Evolutionary conservation across 2,329 filamentous ascomycete species (phyloP).

Genomic region (Epichloe coenophiala): DNA sequence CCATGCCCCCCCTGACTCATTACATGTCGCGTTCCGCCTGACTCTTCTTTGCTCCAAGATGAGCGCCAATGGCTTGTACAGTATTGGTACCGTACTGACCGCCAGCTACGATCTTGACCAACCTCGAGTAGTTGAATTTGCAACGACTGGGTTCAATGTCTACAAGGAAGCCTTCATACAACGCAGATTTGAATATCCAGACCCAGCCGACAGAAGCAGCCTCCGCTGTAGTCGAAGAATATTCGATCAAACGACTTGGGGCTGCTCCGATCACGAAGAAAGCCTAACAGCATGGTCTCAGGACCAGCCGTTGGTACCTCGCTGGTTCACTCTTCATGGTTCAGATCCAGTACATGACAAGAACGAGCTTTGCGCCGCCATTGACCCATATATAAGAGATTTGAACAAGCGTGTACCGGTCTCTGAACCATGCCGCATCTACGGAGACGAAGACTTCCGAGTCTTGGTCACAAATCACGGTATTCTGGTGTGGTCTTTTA

Average conservation of each 20-base stretch:
- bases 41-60: slow-evolving; percentile 1
- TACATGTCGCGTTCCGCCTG: not conserved
- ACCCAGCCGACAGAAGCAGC: not conserved
- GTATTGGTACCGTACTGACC: not conserved
- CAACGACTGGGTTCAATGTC: slow-evolving; percentile 1
- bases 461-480: not conserved
- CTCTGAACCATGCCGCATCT: not conserved
- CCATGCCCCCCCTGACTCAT: no score
- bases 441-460: slow-evolving; percentile 2
- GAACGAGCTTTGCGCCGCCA: not conserved
- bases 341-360: not conserved
- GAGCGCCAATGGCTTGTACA: slow-evolving; percentile 2
- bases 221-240: not conserved
- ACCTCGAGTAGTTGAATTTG: not conserved
- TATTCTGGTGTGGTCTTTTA: not conserved
- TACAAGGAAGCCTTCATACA: slow-evolving; percentile 4
- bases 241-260: not conserved
- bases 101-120: not conserved
- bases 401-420: not conserved
- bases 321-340: not conserved
- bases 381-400: not conserved
- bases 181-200: not conserved
- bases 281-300: slow-evolving; percentile 1
- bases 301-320: not conserved
- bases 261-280: not conserved